Base-by-base conservation (phyloP, 2,329 filamentous ascomycete genomes). In the Exophiala phaeomuriformis region DNA sequence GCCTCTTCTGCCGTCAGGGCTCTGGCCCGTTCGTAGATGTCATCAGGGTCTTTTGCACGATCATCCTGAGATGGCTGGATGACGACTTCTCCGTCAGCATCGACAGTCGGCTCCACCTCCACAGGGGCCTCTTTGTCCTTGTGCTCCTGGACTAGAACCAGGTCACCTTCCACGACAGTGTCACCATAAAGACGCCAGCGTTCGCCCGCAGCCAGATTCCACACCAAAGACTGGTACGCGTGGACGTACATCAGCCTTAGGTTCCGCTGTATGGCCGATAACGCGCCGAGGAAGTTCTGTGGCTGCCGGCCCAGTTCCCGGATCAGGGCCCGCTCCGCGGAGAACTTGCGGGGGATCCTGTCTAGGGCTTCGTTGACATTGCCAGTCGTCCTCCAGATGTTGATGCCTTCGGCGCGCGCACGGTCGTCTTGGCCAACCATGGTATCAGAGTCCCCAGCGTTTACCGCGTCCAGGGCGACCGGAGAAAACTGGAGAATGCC, bases 161-260 rank as follows among this genome's bases (percentile, higher is more conserved):
- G 79, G 68, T 98, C 93, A 32, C 93, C 93, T 62, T 85, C 81
- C 9, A 95, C 78, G 10, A 96, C 88, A 51, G 77, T 78, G 55
- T 77, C 70, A 47, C 90, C 90, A 66, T 86, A 85, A 2, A 81
- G 73, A 40, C 83, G 80, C 85, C 89, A 95, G 44, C 93, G 85
- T 63, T 85, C 82, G 60, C 87, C 89, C 1, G 83, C 88, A 8
- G 83, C 87, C 61, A 83, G 81, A 72, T 98, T 98, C 91, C 91
- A 98, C 5, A 98, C 84, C 36, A 90, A 80, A 4, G 88, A 95
- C 69, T 98, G 93, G 71, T 96, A 97, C 3, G 93, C 91, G 68
- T 98, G 93, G 10, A 95, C 84, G 67, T 97, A 98, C 86, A 98
- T 96, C 54, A 89, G 81, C 41, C 90, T 82, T 63, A 97, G 76